Percentiles rank a stretch among this genome's conserved stretches.
Evolutionary conservation across 257 asterid genomes (phyloP).

Genomic region (Thymus mandschuricus): DNA sequence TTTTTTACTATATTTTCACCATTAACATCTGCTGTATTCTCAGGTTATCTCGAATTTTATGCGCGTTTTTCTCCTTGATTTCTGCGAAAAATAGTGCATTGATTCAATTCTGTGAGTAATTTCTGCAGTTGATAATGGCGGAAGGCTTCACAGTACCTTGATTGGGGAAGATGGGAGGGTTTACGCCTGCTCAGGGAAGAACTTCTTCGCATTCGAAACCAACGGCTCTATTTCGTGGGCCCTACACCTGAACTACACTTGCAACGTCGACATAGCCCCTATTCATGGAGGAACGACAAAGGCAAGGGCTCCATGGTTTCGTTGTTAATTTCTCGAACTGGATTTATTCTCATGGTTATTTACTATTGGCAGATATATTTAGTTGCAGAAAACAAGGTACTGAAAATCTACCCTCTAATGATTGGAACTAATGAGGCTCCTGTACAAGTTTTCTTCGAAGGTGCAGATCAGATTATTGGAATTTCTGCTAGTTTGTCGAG

Average conservation of each 20-base stretch:
- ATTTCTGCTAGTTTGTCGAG: slow-evolving; percentile 69
- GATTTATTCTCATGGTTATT: background rate
- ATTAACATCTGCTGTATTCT: no score
- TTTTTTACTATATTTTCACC: no score
- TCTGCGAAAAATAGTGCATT: no score
- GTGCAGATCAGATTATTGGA: slow-evolving; percentile 71
- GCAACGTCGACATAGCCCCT: slow-evolving; percentile 64
- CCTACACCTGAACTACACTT: slow-evolving; percentile 53
- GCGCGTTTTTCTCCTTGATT: no score
- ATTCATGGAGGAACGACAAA: slow-evolving; percentile 73
- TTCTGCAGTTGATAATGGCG: background rate
- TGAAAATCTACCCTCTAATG: slow-evolving; percentile 59
- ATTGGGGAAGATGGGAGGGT: slow-evolving; percentile 81
- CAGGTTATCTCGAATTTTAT: no score
- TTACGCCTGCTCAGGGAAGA: slow-evolving; percentile 62
- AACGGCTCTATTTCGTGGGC: slow-evolving; percentile 87
- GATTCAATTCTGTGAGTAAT: background rate
- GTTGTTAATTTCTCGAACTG: background rate
- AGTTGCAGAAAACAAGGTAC: slow-evolving; percentile 84
- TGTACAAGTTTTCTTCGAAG: slow-evolving; percentile 69
- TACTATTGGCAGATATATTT: slow-evolving; percentile 69
- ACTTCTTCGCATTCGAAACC: slow-evolving; percentile 66
- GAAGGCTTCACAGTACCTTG: slow-evolving; percentile 56
- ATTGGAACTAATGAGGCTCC: slow-evolving; percentile 51
- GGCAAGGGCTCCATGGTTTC: slow-evolving; percentile 41